Base-by-base conservation (phyloP, 1,139 yeast genomes). In the Hansenula lynferdii region DNA sequence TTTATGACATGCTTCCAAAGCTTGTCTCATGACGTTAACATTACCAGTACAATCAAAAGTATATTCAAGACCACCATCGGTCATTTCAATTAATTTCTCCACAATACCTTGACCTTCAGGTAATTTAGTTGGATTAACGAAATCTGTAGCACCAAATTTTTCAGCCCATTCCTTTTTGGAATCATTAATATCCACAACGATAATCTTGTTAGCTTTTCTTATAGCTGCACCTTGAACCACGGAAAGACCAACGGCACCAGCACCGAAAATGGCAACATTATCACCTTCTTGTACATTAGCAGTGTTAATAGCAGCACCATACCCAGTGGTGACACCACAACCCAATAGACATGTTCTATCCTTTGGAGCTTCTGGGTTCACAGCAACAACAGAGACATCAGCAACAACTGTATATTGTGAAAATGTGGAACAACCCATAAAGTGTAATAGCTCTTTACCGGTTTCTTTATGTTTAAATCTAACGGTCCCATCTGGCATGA, bases 21-120 rank as follows among this genome's bases (percentile, higher is more conserved):
- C 98, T 57, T 78, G 71, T 69, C 97, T 81, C 98, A 92, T 92
- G 39, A 92, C 98, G 34, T 77, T 65, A 45, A 83, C 92, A 60
- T 92, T 94, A 69, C 98, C 98, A 40, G 98, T 92, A 73, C 97
- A 90, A 69, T 94, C 98, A 60, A 92, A 92, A 28, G 97, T 90
- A 69, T 64, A 87, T 59, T 92, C 98, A 50, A 90, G 76, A 37
- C 98, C 98, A 54, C 98, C 98, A 57, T 92, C 97, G 42, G 97
- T 89, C 77, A 81, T 69, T 58, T 86, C 95, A 51, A 87, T 69
- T 53, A 92, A 75, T 61, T 86, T 81, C 42, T 86, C 86, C 41
- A 89, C 97, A 57, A 90, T 79, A 30, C 85, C 71, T 45, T 77
- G 72, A 39, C 87, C 92, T 53, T 79, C 80, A 39, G 82, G 78